These are phyloP conservation scores for Trichoderma asperellum DNA, from an alignment of 2,329 filamentous ascomycete species.

Conservation along the genomic window DNA sequence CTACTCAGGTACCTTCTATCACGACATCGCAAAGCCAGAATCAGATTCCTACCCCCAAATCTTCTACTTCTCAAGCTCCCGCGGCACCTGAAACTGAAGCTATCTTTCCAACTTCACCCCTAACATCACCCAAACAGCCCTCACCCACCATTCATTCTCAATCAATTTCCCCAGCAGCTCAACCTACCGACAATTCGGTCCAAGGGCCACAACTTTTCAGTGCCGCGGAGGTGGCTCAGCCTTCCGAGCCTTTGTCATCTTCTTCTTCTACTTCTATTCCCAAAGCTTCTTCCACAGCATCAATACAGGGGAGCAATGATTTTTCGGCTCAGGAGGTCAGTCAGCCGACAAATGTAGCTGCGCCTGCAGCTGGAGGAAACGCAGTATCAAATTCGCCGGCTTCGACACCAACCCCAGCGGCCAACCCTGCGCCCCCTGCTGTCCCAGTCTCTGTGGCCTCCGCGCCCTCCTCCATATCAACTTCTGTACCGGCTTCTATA, in stretches of 20 bases:
- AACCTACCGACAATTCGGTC: slow-evolving; percentile 6
- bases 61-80: background rate
- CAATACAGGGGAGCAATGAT: background rate
- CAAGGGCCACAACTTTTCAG: slow-evolving; percentile 12
- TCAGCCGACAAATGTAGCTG: background rate
- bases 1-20: background rate
- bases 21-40: background rate
- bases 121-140: background rate
- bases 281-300: background rate
- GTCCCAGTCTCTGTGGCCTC: background rate
- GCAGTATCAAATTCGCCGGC: background rate
- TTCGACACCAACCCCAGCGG: background rate
- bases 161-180: background rate
- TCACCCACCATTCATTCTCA: background rate
- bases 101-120: background rate
- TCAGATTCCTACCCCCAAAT: slow-evolving; percentile 30
- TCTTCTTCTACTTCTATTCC: background rate
- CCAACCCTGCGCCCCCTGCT: background rate
- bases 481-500: background rate
- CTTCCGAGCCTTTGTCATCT: background rate
- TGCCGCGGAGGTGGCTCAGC: background rate
- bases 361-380: background rate
- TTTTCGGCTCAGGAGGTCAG: background rate
- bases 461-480: background rate
- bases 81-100: background rate